Conservation (phyloP, 768 basidiomycete genomes). For the Chalciporus sphaerocephalus region DNA sequence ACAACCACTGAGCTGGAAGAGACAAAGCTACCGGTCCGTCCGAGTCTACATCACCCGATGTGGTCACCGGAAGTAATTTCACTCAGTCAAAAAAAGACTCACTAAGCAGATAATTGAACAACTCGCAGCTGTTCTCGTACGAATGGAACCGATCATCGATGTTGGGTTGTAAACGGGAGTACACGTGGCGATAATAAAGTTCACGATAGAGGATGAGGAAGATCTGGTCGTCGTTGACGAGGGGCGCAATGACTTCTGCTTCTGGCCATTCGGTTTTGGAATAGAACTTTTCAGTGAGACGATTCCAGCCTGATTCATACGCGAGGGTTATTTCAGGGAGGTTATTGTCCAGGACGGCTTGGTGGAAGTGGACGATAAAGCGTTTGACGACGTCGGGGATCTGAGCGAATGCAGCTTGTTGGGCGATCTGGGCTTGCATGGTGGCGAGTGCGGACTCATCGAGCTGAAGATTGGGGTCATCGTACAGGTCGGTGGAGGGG, state of each 20-base stretch:
- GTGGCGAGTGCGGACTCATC: constrained; percentile 67
- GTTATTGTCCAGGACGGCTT: constrained; percentile 89
- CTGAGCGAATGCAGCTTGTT: constrained; percentile 75
- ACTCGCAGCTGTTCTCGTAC: constrained; percentile 95
- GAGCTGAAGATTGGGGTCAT: constrained; percentile 50
- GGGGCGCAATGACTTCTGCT: constrained; percentile 89
- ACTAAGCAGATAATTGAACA: constrained; percentile 98
- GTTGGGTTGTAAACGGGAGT: constrained; percentile 91
- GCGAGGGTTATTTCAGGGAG: constrained; percentile 85
- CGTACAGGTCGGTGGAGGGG: constrained; percentile 26
- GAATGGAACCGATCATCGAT: constrained; percentile 98
- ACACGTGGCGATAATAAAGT: constrained; percentile 92
- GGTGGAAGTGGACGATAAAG: constrained; percentile 92
- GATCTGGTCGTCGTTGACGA: constrained; percentile 93
- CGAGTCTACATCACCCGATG: constrained; percentile 54
- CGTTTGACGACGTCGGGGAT: constrained; percentile 89
- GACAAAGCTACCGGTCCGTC: constrained; percentile 89
- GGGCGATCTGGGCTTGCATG: constrained; percentile 80
- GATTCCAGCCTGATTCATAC: constrained; percentile 97
- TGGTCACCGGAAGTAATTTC: too few species aligned
- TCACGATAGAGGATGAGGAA: constrained; percentile 97
- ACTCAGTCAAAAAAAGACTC: constrained; percentile 33
- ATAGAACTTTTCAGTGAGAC: constrained; percentile 94
- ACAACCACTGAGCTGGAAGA: constrained; percentile 96
- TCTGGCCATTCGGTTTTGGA: constrained; percentile 95